Evolutionary conservation across 1,284 basidiomycete genomes (phyloP).

Genomic region (Moniliophthora roreri): DNA sequence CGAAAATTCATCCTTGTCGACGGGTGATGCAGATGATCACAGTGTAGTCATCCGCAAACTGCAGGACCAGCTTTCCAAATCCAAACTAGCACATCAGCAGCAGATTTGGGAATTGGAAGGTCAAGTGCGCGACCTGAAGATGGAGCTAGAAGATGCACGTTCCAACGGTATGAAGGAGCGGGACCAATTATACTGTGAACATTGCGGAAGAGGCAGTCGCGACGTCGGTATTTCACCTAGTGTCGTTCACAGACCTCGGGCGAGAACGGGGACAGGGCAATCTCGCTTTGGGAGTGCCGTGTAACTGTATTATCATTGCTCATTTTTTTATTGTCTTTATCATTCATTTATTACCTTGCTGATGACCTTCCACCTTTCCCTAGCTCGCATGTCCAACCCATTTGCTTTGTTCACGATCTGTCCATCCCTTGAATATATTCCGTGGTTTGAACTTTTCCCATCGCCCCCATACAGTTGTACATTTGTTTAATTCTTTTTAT

Average conservation of each 20-base stretch:
- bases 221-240: conserved; percentile 27
- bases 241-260: conserved; percentile 68
- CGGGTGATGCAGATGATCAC: conserved; percentile 40
- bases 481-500: conserved; percentile 1
- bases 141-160: conserved; percentile 60
- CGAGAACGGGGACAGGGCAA: conserved; percentile 56
- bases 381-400: conserved; percentile 3
- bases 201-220: conserved; percentile 55
- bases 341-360: conserved; percentile 1
- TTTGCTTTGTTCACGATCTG: conserved; percentile 5
- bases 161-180: conserved; percentile 33
- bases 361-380: conserved; percentile 5
- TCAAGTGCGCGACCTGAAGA: conserved; percentile 68
- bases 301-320: conserved; percentile 26
- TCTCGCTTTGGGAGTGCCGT: conserved; percentile 59
- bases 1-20: conserved; percentile 28
- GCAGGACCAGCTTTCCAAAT: conserved; percentile 59
- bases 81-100: conserved; percentile 65
- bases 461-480: conserved; percentile 4
- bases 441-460: conserved; percentile 5
- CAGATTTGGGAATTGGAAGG: conserved; percentile 76
- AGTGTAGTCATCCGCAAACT: conserved; percentile 49
- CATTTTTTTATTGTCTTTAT: conserved; percentile 12
- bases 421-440: conserved; percentile 11
- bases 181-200: conserved; percentile 43